phyloP scores from a whole-genome alignment of 768 basidiomycete species.

The Daedaleopsis nitida region DNA sequence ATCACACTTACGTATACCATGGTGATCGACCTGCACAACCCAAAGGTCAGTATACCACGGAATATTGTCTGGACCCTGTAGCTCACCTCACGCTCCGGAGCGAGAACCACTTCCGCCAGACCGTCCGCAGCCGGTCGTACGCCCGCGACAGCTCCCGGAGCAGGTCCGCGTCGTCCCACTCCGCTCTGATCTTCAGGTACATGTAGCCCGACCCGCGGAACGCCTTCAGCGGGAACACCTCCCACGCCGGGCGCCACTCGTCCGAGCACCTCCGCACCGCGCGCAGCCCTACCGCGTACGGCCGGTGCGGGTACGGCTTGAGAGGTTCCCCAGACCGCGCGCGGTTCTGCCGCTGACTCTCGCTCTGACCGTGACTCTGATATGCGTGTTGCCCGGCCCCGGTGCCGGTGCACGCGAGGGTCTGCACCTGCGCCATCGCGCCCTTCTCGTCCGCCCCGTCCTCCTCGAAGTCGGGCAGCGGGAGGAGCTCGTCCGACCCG shows the following conservation, averaged over 20 bases:
- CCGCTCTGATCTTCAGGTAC: constrained; percentile 15
- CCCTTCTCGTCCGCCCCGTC: neutral
- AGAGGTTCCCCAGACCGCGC: neutral
- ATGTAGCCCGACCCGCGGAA: constrained; percentile 22
- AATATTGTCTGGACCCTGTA: neutral
- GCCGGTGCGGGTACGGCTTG: constrained; percentile 14
- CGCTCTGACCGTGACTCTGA: neutral
- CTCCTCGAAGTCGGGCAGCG: neutral
- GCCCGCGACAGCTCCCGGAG: constrained; percentile 14
- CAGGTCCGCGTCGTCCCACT: constrained; percentile 24
- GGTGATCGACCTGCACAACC: neutral
- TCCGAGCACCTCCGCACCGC: constrained; percentile 6
- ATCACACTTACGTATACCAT: neutral
- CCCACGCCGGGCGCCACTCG: constrained; percentile 21
- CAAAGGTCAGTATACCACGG: neutral
- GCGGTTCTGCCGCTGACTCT: neutral
- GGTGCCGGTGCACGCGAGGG: neutral
- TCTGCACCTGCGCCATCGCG: neutral
- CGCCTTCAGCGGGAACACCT: constrained; percentile 25
- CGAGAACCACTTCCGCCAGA: constrained; percentile 26
- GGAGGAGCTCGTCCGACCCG: neutral
- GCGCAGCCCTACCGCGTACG: constrained; percentile 16
- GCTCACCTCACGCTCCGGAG: constrained; percentile 21
- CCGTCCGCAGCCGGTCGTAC: constrained; percentile 21
- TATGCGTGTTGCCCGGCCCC: neutral